Evolutionary conservation across 495 filamentous ascomycete genomes (phyloP), one percentile per base, ranked within the genome.

Genomic region (Cenococcum geophilum): DNA sequence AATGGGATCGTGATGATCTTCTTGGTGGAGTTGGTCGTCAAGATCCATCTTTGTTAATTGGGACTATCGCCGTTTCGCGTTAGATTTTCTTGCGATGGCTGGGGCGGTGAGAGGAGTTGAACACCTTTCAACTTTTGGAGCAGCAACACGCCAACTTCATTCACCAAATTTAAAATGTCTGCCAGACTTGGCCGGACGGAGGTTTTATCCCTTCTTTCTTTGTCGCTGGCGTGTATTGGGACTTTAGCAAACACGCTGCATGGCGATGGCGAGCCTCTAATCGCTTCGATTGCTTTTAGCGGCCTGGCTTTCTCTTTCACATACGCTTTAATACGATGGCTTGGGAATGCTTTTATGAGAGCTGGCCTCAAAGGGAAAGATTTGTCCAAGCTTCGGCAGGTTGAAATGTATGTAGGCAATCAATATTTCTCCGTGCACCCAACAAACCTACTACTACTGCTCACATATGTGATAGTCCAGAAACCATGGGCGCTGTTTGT

Each of bases 401-500:
- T 85, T 59, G 86, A 90, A 71, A 86, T 97, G 87, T 89, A 78
- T 64, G 82, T 74, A 52, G 49, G 25, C 49, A 45, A 45, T 45
- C 40, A 45, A 45, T 16, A 45, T 45, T 32, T 20, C 48, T 32
- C 27, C 20, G 23, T 5, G n/a, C 14, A 37, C 16, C 8, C 1
- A n/a, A 35, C 16, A 42, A 37, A 21, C 34, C 18, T 34, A 36
- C 14, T 34, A 36, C 14, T 43, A 16, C 11, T 11, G 11, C 20
- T 53, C 32, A 51, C 22, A 34, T 37, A 53, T 49, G 53, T 57
- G 59, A 54, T 49, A 89, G 87, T 65, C 93, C 93, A 14, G 93
- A 99, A 75, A 91, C 89, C 32, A 97, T 99, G 95, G 93, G 93
- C n/a, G 90, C 86, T 20, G 83, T 97, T 48, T 95, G 89, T 72